These are phyloP conservation scores for Sanghuangporus baumii DNA, from an alignment of 1,284 basidiomycete genomes.

Conservation along the genomic window DNA sequence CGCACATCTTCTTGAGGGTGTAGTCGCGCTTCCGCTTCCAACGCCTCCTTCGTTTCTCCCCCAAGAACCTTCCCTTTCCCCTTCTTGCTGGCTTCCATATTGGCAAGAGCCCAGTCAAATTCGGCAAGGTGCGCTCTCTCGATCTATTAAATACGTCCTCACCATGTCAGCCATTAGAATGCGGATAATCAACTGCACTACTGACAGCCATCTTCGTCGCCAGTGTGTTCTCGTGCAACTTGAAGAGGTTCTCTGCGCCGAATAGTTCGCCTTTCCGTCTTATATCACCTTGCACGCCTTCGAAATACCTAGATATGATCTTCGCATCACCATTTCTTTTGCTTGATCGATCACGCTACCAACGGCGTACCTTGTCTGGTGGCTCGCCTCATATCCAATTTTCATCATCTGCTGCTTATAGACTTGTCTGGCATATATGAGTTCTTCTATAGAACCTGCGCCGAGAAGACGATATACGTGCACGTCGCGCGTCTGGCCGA, in stretches of 20 bases:
- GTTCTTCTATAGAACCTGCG: slow-evolving; percentile 81
- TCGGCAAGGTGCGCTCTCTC: slow-evolving; percentile 67
- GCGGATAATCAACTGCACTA: not conserved
- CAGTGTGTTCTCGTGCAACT: slow-evolving; percentile 65
- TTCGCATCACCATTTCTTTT: not conserved
- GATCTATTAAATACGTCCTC: slow-evolving; percentile 41
- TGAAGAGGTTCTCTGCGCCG: slow-evolving; percentile 78
- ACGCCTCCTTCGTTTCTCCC: slow-evolving; percentile 31
- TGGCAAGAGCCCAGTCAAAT: slow-evolving; percentile 72
- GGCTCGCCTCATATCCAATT: slow-evolving; percentile 77
- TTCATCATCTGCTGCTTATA: slow-evolving; percentile 90
- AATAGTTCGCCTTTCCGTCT: slow-evolving; percentile 75
- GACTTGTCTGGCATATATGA: slow-evolving; percentile 80
- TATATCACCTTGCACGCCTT: slow-evolving; percentile 75
- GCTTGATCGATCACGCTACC: not conserved
- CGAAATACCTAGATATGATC: slow-evolving; percentile 54
- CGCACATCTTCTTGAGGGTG: slow-evolving; percentile 42
- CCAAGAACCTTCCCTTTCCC: slow-evolving; percentile 35
- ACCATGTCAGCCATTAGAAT: not conserved
- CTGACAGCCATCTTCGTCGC: slow-evolving; percentile 69
- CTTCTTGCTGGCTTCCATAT: slow-evolving; percentile 44
- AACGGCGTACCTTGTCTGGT: slow-evolving; percentile 58
- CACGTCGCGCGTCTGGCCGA: slow-evolving; percentile 85
- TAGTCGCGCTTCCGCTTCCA: slow-evolving; percentile 46
- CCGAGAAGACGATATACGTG: slow-evolving; percentile 80